phyloP scores from a whole-genome alignment of 371 early-diverging fungal genomes.

The Haplosporangium sp. region DNA sequence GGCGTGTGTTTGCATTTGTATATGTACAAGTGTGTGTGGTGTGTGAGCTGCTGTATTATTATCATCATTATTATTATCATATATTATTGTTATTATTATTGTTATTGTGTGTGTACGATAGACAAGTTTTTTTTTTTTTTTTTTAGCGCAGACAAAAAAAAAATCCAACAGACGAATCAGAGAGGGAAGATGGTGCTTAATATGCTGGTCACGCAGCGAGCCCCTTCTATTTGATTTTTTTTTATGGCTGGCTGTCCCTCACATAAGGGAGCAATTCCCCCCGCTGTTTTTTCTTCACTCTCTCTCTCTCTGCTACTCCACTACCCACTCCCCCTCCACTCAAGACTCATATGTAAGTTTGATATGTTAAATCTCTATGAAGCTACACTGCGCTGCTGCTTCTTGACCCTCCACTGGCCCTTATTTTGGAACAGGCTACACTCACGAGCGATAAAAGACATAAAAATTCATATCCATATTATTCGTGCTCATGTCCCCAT shows the following conservation, averaged over 20 bases:
- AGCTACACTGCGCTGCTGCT: background rate
- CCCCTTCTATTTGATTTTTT: background rate
- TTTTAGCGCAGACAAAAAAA: background rate
- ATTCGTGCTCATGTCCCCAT: slow-evolving; percentile 14
- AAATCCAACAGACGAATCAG: slow-evolving; percentile 2
- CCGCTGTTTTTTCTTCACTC: slow-evolving; percentile 32
- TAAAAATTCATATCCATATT: slow-evolving; percentile 9
- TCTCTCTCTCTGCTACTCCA: slow-evolving; percentile 13
- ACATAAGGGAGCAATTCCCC: slow-evolving; percentile 35
- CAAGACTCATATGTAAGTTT: slow-evolving; percentile 21
- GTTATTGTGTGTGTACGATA: too few species aligned
- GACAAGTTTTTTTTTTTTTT: too few species aligned
- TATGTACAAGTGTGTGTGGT: too few species aligned
- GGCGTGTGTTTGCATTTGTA: too few species aligned
- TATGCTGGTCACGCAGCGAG: slow-evolving; percentile 20
- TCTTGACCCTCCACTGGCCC: slow-evolving; percentile 7
- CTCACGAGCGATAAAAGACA: background rate
- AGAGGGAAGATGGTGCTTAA: background rate
- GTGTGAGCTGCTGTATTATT: too few species aligned
- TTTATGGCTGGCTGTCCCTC: slow-evolving; percentile 10
- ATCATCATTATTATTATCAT: too few species aligned
- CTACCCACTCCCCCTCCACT: slow-evolving; percentile 9
- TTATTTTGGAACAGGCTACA: background rate
- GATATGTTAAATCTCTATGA: slow-evolving; percentile 4
- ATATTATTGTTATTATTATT: too few species aligned